A percentile compares a stretch with the other conserved stretches of the same genome.
phyloP scores from a whole-genome alignment of 805 yeast species.

The Cyberlindnera lachancei region DNA sequence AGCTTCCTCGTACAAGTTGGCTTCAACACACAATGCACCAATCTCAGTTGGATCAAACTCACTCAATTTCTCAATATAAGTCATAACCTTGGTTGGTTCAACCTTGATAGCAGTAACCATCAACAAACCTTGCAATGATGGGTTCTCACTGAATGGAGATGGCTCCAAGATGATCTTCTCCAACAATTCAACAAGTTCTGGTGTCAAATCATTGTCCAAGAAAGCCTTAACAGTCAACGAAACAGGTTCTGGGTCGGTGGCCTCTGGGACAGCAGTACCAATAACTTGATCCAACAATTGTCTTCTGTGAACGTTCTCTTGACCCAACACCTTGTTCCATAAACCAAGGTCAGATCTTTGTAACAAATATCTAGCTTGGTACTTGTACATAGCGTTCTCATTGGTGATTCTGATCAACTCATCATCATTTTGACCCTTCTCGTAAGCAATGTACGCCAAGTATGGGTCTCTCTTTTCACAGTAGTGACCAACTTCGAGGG shows the following conservation, averaged over 20 bases:
- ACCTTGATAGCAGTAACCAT: constrained; percentile 94
- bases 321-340: constrained; percentile 73
- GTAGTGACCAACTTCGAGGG: constrained; percentile 93
- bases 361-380: constrained; percentile 94
- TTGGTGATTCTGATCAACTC: constrained; percentile 90
- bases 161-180: constrained; percentile 97
- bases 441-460: constrained; percentile 94
- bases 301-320: constrained; percentile 80
- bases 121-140: constrained; percentile 88
- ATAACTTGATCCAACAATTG: constrained; percentile 90
- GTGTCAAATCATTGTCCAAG: constrained; percentile 90
- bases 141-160: constrained; percentile 92
- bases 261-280: constrained; percentile 93
- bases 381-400: constrained; percentile 96
- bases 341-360: constrained; percentile 77
- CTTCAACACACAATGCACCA: constrained; percentile 85
- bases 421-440: constrained; percentile 86
- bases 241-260: constrained; percentile 87
- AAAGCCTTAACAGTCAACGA: constrained; percentile 91
- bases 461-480: constrained; percentile 99
- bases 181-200: constrained; percentile 86
- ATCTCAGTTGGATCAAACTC: constrained; percentile 90
- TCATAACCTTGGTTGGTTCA: constrained; percentile 76
- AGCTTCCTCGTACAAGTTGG: constrained; percentile 87
- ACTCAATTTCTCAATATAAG: constrained; percentile 83